Evolutionary conservation across 2,329 filamentous ascomycete genomes (phyloP), one percentile per base, ranked within the genome.

Genomic region (Mariannaea elegans): DNA sequence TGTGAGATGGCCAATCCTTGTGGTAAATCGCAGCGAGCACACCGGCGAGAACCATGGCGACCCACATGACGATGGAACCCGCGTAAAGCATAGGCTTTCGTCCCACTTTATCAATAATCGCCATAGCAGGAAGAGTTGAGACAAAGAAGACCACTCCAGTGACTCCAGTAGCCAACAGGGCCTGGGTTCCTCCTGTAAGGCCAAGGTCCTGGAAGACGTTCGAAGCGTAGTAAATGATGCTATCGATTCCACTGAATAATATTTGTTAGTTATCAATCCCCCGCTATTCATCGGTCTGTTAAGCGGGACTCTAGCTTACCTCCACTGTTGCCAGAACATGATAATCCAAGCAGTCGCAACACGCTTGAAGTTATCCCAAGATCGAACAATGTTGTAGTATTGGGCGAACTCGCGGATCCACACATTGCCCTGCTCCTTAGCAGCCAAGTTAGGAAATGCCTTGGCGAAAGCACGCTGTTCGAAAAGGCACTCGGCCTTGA

Each of bases 401-500:
- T 84, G 81, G 0, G 82, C 81, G 46, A 84, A 72, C 66, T 85
- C 77, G 19, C 78, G 66, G 12, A 72, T 66, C 67, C 77, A 78
- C 0, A 81, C 71, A 58, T 76, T 83, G 32, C 76, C 74, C 55
- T 76, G 72, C 56, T 78, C 73, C 57, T 76, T 76, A 14, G 76
- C 76, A 3, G 78, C 77, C 7, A 79, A 65, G 24, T 78, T 75
- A 2, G 81, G 81, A 56, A 82, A 83, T 21, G 88, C 81, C 62
- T 90, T 87, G 0, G 85, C 84, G 9, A 89, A 81, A 1, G 86
- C 87, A 31, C 87, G 84, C 75, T 92, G 91, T 75, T 94, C 91
- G 67, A 94, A 94, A 24, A 91, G 75, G 0, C 86, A 87, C 73
- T 93, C 90, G 0, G 91, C 90, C 74, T 92, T 92, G 77, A 94